Evolutionary conservation across 1,139 yeast species (phyloP), one percentile per base, ranked within the genome.

Genomic region (Candida smagusa): DNA sequence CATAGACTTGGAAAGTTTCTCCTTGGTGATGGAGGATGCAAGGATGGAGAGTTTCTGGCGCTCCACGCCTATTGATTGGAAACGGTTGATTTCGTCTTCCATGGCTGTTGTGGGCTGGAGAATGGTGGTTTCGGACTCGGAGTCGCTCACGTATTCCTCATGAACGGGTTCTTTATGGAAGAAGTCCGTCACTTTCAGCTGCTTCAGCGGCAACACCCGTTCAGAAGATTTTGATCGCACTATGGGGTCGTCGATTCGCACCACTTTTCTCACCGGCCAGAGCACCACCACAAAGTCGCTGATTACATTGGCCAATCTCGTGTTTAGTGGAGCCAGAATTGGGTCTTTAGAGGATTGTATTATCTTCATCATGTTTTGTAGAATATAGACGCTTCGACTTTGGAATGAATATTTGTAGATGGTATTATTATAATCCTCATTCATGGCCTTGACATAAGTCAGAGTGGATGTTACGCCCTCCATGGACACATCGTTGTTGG

Each of bases 101-200:
- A 56, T 46, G 19, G 22, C 22, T 7, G 27, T 26, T 2, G 40
- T 33, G n/a, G 40, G 31, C 22, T 42, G 40, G 7, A 46, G 28
- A 7, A 38, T 28, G 6, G 44, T 38, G 12, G 34, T 33, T 12
- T 50, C 62, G 25, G 46, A 55, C 30, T 62, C 66, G 1, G 68
- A 62, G 36, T 63, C 65, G 28, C 63, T 58, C 8, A 61, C 47
- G 1, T 48, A 42, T 3, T 52, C 57, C n/a, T 22, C 28, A 7
- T 7, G 7, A 11, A 6, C 38, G 13, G 23, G 32, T 21, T 27
- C 33, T n/a, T 25, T 26, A 6, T 26, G 22, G 35, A 48, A 49
- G 39, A 47, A 49, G 16, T 39, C 39, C n/a, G 43, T 43, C 13
- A 48, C 44, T 8, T 31, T 38, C 32, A 35, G 43, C 24, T 48